Evolutionary conservation across 192 early-diverging fungal species (phyloP).

Genomic region (Globomyces pollinis-pini): DNA sequence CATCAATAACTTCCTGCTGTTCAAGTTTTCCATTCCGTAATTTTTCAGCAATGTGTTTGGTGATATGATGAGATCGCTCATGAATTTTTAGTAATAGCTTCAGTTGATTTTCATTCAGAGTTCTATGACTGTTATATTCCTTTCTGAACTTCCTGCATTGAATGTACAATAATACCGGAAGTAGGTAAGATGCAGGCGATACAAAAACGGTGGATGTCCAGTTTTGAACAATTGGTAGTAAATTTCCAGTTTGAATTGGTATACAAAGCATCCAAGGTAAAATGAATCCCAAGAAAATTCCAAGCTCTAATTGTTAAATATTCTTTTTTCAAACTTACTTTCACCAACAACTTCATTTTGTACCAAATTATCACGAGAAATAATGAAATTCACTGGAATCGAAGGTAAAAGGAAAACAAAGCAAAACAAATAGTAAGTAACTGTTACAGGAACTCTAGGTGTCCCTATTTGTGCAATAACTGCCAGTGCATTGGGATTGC

Average conservation of each 20-base stretch:
- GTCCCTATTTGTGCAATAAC: conserved; percentile 5
- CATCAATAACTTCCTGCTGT: neutral
- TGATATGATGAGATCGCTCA: neutral
- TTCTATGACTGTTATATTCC: conserved; percentile 32
- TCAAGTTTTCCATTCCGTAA: neutral
- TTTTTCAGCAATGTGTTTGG: neutral
- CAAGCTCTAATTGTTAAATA: conserved; percentile 6
- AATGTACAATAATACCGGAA: conserved; percentile 48
- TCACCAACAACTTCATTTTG: neutral
- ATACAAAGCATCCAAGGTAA: conserved; percentile 41
- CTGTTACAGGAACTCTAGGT: neutral
- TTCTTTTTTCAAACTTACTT: neutral
- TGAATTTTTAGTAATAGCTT: conserved; percentile 5
- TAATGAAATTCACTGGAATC: conserved; percentile 43
- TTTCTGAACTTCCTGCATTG: conserved; percentile 41
- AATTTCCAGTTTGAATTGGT: conserved; percentile 34
- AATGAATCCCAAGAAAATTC: conserved; percentile 26
- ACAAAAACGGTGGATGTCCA: conserved; percentile 50
- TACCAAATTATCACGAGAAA: conserved; percentile 36
- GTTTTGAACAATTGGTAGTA: conserved; percentile 29
- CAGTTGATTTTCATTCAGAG: neutral
- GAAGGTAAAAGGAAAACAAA: conserved; percentile 47
- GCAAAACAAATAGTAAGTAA: conserved; percentile 32
- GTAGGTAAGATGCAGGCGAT: conserved; percentile 44
- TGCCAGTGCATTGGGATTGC: conserved; percentile 16